Conservation (phyloP, 495 filamentous ascomycete species). For the Xylaria telfairii region DNA sequence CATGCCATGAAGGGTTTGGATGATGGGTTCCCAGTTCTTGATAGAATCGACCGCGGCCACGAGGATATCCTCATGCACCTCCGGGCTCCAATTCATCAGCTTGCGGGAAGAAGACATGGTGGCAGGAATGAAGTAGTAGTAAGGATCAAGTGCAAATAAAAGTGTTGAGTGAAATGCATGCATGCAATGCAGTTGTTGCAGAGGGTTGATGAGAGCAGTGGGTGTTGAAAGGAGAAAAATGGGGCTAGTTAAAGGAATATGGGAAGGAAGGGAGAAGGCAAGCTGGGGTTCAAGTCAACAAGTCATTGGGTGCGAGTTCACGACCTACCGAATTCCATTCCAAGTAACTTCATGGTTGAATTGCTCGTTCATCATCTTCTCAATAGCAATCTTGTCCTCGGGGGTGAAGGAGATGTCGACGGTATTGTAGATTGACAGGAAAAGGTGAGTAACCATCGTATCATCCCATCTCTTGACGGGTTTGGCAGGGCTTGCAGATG, state of each 20-base stretch:
- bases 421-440: constrained; percentile 34
- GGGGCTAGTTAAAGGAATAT: not conserved
- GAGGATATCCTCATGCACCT: constrained; percentile 36
- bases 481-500: not conserved
- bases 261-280: not conserved
- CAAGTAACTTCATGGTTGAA: constrained; percentile 38
- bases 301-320: not conserved
- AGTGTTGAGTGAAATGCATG: not conserved
- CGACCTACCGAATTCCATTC: constrained; percentile 48
- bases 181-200: not conserved
- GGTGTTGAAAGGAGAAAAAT: not conserved
- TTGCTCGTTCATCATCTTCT: constrained; percentile 27
- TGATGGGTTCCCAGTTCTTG: constrained; percentile 32
- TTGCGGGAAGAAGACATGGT: constrained; percentile 25
- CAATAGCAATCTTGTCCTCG: constrained; percentile 41
- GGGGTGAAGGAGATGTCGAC: constrained; percentile 26
- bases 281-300: not conserved
- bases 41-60: constrained; percentile 31
- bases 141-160: not conserved
- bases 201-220: not conserved
- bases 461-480: constrained; percentile 32
- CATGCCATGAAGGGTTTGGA: constrained; percentile 26
- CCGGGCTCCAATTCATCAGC: constrained; percentile 32
- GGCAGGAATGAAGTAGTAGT: not conserved
- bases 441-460: constrained; percentile 30